Conservation (phyloP, 768 basidiomycete genomes). For the Clitopilus passeckerianus region DNA sequence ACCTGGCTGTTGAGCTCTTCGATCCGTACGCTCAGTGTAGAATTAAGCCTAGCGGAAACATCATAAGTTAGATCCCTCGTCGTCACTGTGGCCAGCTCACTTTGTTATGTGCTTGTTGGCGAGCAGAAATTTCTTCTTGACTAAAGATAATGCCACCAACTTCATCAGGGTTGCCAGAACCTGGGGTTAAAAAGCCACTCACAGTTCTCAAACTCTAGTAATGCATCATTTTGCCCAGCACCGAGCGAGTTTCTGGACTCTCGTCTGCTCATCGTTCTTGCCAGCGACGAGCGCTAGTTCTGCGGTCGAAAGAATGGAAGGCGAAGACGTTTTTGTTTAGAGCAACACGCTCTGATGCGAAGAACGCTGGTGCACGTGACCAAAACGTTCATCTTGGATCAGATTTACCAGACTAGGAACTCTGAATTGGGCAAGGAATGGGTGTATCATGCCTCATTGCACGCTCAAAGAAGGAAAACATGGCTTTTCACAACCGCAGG, state of each 20-base stretch:
- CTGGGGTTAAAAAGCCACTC: constrained; percentile 26
- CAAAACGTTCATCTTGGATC: neutral
- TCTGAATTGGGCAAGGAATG: neutral
- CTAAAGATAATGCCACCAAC: constrained; percentile 38
- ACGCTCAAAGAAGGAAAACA: neutral
- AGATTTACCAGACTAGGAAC: neutral
- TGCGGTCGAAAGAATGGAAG: constrained; percentile 9
- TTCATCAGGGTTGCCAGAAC: neutral
- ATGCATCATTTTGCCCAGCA: constrained; percentile 69
- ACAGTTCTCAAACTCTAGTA: constrained; percentile 86
- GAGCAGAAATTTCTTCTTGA: constrained; percentile 90
- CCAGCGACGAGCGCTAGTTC: constrained; percentile 17
- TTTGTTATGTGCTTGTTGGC: constrained; percentile 92
- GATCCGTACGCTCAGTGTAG: constrained; percentile 76
- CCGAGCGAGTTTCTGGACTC: constrained; percentile 62
- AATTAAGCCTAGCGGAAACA: constrained; percentile 58
- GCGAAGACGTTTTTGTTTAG: constrained; percentile 11
- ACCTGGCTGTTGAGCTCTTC: constrained; percentile 84
- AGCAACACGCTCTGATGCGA: constrained; percentile 14
- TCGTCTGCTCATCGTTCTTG: constrained; percentile 48
- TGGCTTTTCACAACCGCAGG: neutral
- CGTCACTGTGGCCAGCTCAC: constrained; percentile 33
- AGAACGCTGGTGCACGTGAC: constrained; percentile 22
- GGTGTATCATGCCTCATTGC: neutral
- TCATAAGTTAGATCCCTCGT: neutral